These are phyloP conservation scores for Fusarium proliferatum DNA, from an alignment of 2,329 filamentous ascomycete species.

Conservation along the genomic window DNA sequence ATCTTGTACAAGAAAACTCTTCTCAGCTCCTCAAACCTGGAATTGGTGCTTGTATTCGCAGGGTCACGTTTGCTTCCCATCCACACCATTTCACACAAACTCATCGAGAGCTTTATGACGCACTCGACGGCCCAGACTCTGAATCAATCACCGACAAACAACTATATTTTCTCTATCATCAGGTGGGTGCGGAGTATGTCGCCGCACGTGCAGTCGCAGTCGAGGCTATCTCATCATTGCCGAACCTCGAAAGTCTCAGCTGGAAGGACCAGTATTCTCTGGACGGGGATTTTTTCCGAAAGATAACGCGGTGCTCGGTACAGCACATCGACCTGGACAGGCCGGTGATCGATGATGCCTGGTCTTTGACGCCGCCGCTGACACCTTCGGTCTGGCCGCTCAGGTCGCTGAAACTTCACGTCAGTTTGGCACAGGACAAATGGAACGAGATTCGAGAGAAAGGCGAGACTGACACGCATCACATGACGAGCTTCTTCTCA, in stretches of 20 bases:
- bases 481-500: neutral
- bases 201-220: rapidly evolving
- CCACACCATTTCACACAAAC: neutral
- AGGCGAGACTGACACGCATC: neutral
- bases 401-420: neutral
- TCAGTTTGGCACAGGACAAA: neutral
- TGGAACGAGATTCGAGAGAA: rapidly evolving
- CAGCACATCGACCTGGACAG: neutral
- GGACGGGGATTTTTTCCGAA: neutral
- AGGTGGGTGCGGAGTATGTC: neutral
- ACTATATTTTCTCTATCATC: neutral
- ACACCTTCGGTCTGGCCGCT: neutral
- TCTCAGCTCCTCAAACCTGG: neutral
- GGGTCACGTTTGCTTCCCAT: neutral
- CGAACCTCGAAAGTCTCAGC: constrained; percentile 17
- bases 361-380: neutral
- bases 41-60: neutral
- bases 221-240: neutral
- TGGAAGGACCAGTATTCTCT: constrained; percentile 1
- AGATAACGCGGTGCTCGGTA: neutral
- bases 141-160: neutral
- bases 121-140: neutral
- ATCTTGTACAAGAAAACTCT: neutral
- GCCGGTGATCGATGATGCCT: neutral
- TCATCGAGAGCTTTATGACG: neutral